A percentile compares a stretch with the other conserved stretches of the same genome.
Conservation (phyloP, 352 stramenopile genomes). For the Globisporangium middletonii region DNA sequence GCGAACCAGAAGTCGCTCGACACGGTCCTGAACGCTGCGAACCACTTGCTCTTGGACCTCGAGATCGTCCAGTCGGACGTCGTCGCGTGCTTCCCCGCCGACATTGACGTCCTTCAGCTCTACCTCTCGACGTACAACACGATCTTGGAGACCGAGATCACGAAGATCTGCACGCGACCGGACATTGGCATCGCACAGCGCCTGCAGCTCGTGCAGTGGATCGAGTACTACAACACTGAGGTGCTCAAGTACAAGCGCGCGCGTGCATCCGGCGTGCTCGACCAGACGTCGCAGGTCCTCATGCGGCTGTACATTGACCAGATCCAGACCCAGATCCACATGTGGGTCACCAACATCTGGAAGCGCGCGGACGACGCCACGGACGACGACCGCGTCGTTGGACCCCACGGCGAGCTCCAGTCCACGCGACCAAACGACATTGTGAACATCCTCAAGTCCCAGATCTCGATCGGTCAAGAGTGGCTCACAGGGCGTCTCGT, state of each 20-base stretch:
- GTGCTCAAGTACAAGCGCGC: constrained; percentile 82
- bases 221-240: constrained; percentile 85
- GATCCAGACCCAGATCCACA: constrained; percentile 74
- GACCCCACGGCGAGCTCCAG: constrained; percentile 53
- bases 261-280: constrained; percentile 56
- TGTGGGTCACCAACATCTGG: constrained; percentile 84
- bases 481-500: constrained; percentile 67
- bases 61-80: constrained; percentile 77
- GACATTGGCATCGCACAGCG: constrained; percentile 70
- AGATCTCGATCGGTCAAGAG: constrained; percentile 81
- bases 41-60: constrained; percentile 72
- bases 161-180: constrained; percentile 41
- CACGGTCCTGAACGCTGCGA: constrained; percentile 51
- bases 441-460: constrained; percentile 82
- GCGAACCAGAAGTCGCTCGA: constrained; percentile 61
- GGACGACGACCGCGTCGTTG: constrained; percentile 57
- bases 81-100: constrained; percentile 54
- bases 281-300: constrained; percentile 60
- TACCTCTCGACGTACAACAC: constrained; percentile 77
- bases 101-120: constrained; percentile 78
- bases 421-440: constrained; percentile 83
- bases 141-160: constrained; percentile 64
- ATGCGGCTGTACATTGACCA: constrained; percentile 73
- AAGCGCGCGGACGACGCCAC: constrained; percentile 26
- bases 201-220: constrained; percentile 82